Percentiles rank a stretch among this genome's conserved stretches.
Evolutionary conservation across 257 asterid genomes (phyloP).

Genomic region (Solanum commersonii): DNA sequence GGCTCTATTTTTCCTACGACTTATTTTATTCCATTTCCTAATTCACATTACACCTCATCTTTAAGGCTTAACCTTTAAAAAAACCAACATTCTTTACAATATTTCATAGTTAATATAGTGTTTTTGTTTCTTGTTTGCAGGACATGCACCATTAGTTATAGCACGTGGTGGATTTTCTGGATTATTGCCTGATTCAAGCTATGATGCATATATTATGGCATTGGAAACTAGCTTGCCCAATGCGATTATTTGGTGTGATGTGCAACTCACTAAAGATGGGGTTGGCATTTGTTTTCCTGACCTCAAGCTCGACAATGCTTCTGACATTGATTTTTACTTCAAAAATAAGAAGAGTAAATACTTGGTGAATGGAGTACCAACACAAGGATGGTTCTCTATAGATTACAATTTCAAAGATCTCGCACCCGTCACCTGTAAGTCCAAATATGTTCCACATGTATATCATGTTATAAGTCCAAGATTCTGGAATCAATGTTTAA

Average conservation of each 20-base stretch:
- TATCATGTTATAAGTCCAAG: not conserved
- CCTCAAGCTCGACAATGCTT: constrained; percentile 42
- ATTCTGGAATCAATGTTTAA: not conserved
- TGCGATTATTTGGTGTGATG: constrained; percentile 57
- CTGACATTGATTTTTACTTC: constrained; percentile 10
- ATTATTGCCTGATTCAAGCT: constrained; percentile 61
- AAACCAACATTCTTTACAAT: not conserved
- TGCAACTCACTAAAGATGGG: constrained; percentile 80
- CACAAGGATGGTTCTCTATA: constrained; percentile 46
- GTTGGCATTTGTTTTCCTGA: constrained; percentile 64
- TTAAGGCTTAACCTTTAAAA: no score
- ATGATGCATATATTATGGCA: constrained; percentile 33
- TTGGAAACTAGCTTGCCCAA: constrained; percentile 20
- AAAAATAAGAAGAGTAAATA: constrained; percentile 18
- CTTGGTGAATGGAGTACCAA: constrained; percentile 36
- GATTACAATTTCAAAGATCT: constrained; percentile 49
- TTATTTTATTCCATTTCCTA: no score
- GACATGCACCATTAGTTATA: constrained; percentile 54
- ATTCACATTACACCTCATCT: no score
- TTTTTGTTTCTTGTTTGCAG: constrained; percentile 24
- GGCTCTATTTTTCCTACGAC: no score
- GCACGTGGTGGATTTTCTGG: constrained; percentile 91
- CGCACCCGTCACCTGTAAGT: constrained; percentile 34
- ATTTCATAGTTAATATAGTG: not conserved
- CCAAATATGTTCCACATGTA: not conserved